Evolutionary conservation across 768 basidiomycete genomes (phyloP).

Genomic region (Cyclocybe cylindracea): DNA sequence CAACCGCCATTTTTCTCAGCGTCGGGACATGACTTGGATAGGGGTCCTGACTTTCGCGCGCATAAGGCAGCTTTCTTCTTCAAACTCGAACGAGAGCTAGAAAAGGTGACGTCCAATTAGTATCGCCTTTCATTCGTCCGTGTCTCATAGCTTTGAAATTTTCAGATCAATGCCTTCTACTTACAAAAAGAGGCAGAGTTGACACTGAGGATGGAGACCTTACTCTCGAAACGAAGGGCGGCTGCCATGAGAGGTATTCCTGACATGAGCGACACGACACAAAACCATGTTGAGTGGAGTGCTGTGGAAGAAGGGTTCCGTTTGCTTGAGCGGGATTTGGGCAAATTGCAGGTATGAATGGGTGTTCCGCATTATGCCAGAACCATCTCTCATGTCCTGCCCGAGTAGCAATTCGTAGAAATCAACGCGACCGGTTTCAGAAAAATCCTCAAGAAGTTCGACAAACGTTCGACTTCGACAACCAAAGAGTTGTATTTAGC

Average conservation of each 20-base stretch:
- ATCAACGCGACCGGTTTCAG: constrained; percentile 96
- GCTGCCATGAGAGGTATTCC: constrained; percentile 72
- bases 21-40: constrained; percentile 65
- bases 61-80: constrained; percentile 99
- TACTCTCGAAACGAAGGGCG: constrained; percentile 91
- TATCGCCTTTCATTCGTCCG: neutral
- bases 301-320: constrained; percentile 97
- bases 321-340: constrained; percentile 89
- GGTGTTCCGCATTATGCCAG: neutral
- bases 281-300: constrained; percentile 86
- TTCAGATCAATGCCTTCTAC: constrained; percentile 96
- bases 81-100: constrained; percentile 95
- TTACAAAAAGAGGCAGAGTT: constrained; percentile 96
- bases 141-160: constrained; percentile 8
- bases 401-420: constrained; percentile 87
- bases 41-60: constrained; percentile 86
- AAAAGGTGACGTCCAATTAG: constrained; percentile 66
- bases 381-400: constrained; percentile 1
- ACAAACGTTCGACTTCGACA: constrained; percentile 91
- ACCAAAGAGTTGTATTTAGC: constrained; percentile 97
- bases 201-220: constrained; percentile 86
- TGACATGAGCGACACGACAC: constrained; percentile 62
- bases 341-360: constrained; percentile 81
- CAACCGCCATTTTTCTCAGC: constrained; percentile 62
- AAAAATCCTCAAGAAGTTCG: constrained; percentile 98